Evolutionary conservation across 1,139 yeast genomes (phyloP).

Genomic region (Candida frijolesensis): DNA sequence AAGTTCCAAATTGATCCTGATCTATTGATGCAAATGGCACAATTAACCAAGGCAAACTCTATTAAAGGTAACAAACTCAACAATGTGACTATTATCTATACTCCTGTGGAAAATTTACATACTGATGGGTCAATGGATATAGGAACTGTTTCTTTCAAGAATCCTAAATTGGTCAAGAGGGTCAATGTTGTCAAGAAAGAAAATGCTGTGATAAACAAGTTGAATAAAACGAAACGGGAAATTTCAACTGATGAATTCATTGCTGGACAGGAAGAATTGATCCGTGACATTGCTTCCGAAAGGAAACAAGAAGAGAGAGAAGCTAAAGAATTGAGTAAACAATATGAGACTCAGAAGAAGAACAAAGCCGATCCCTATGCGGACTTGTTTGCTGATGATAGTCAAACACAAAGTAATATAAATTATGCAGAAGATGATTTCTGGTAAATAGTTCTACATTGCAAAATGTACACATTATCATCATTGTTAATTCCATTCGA

Average conservation of each 20-base stretch:
- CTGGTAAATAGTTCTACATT: conserved; percentile 32
- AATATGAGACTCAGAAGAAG: conserved; percentile 28
- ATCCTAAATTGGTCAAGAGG: conserved; percentile 55
- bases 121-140: conserved; percentile 76
- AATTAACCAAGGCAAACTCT: conserved; percentile 78
- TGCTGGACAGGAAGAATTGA: conserved; percentile 41
- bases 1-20: conserved; percentile 49
- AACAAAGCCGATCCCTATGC: conserved; percentile 54
- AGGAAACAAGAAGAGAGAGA: conserved; percentile 37
- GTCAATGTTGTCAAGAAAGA: conserved; percentile 59
- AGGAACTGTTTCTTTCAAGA: conserved; percentile 80
- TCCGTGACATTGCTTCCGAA: conserved; percentile 37
- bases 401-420: conserved; percentile 52
- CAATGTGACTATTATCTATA: conserved; percentile 69
- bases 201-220: conserved; percentile 62
- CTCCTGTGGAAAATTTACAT: conserved; percentile 74
- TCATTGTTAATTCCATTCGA: neutral
- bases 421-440: conserved; percentile 71
- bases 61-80: conserved; percentile 76
- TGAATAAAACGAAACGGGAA: conserved; percentile 64
- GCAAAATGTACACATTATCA: neutral
- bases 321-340: conserved; percentile 22
- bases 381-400: conserved; percentile 48
- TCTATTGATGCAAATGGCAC: conserved; percentile 65
- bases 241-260: conserved; percentile 52